Evolutionary conservation across 2,329 filamentous ascomycete species (phyloP).

Genomic region (Penicillium sp.): DNA sequence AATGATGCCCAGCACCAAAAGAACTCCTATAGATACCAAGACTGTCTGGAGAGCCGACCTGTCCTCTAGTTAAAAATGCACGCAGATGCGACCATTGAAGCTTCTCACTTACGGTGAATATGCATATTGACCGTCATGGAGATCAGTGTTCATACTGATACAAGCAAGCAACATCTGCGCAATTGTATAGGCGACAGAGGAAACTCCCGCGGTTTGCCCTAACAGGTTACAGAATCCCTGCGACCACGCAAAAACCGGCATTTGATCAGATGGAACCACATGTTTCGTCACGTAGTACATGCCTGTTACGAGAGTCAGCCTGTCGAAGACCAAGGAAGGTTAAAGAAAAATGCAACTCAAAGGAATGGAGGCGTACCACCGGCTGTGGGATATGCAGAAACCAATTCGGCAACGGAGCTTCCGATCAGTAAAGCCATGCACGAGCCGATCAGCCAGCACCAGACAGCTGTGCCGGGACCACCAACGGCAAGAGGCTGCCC

Average conservation of each 20-base stretch:
- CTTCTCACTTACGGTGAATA: conserved; percentile 51
- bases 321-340: no score
- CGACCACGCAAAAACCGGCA: conserved; percentile 59
- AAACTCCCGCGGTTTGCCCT: conserved; percentile 58
- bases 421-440: conserved; percentile 60
- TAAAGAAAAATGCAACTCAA: no score
- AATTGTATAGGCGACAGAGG: conserved; percentile 57
- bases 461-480: conserved; percentile 58
- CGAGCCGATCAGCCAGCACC: conserved; percentile 61
- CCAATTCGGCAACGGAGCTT: conserved; percentile 59
- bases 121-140: conserved; percentile 46
- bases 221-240: conserved; percentile 64
- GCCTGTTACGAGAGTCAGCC: no score
- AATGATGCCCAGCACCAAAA: conserved; percentile 53
- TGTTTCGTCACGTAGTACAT: conserved; percentile 65
- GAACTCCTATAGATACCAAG: conserved; percentile 50
- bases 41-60: conserved; percentile 56
- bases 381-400: conserved; percentile 61
- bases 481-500: conserved; percentile 53
- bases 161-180: conserved; percentile 59
- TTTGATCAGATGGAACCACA: conserved; percentile 55
- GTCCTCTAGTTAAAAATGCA: conserved; percentile 7
- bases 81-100: neutral
- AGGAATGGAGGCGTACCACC: conserved; percentile 39
- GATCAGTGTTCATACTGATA: conserved; percentile 55